Evolutionary conservation across 352 stramenopile species (phyloP).

Genomic region (Pythium plurisporium): DNA sequence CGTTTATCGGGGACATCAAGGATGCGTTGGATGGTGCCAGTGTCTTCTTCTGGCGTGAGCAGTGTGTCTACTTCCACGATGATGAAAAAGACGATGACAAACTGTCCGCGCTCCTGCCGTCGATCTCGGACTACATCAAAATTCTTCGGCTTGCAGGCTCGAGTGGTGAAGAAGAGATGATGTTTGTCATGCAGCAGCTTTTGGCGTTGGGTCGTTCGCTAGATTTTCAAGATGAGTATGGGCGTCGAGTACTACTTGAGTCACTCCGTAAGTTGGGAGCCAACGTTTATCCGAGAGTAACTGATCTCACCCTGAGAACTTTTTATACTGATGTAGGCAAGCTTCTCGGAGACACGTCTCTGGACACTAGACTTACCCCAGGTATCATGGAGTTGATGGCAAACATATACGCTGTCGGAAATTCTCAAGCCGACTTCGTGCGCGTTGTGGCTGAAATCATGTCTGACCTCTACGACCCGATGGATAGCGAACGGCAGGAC

Average conservation of each 20-base stretch:
- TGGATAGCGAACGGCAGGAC: conserved; percentile 36
- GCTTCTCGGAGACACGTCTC: conserved; percentile 47
- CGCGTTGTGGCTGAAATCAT: conserved; percentile 73
- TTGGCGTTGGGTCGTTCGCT: conserved; percentile 56
- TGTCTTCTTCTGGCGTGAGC: conserved; percentile 79
- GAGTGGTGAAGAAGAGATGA: conserved; percentile 38
- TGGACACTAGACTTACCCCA: conserved; percentile 53
- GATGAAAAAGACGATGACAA: conserved; percentile 58
- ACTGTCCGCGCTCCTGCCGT: conserved; percentile 42
- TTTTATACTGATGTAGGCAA: conserved; percentile 33
- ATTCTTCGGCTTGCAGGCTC: conserved; percentile 42
- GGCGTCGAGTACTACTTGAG: conserved; percentile 62
- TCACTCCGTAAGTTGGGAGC: conserved; percentile 45
- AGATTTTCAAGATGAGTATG: conserved; percentile 81
- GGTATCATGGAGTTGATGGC: conserved; percentile 75
- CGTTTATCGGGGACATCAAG: conserved; percentile 7
- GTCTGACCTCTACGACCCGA: conserved; percentile 69
- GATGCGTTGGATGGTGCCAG: conserved; percentile 28
- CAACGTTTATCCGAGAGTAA: too few relatives aligned
- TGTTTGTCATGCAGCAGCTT: conserved; percentile 69
- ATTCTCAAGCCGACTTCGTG: conserved; percentile 71
- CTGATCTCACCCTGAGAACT: background rate
- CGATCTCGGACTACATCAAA: conserved; percentile 70
- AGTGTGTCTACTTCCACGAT: conserved; percentile 70
- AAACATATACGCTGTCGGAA: conserved; percentile 57